A percentile compares a stretch with the other conserved stretches of the same genome.
These are phyloP conservation scores for Withania somnifera DNA, from an alignment of 305 asterid genomes.

Conservation along the genomic window DNA sequence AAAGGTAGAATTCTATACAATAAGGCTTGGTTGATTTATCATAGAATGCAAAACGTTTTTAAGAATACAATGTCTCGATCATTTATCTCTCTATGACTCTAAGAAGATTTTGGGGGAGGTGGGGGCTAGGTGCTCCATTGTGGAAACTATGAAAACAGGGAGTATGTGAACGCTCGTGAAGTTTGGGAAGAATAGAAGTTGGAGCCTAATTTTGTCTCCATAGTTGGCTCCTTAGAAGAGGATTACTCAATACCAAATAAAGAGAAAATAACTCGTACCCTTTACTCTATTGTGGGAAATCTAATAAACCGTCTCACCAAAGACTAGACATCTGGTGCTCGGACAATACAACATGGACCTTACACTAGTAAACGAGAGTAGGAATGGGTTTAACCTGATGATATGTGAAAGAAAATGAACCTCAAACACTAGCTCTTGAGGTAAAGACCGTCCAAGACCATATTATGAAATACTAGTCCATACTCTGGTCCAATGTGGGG, in stretches of 20 bases:
- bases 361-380: background rate
- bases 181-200: background rate
- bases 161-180: background rate
- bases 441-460: background rate
- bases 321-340: background rate
- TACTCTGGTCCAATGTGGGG: background rate
- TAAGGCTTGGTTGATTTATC: background rate
- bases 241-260: background rate
- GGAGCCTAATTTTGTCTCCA: too few species aligned
- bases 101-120: background rate
- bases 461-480: background rate
- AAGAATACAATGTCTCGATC: background rate
- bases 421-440: background rate
- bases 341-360: background rate
- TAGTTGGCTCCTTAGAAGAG: background rate
- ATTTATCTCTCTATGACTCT: background rate
- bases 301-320: background rate
- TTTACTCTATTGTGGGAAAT: background rate
- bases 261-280: background rate
- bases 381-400: background rate
- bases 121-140: background rate
- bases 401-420: background rate
- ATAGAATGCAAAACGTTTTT: background rate
- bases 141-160: background rate
- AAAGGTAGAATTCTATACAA: slow-evolving; percentile 31